Evolutionary conservation across 345 rosid species (phyloP), one percentile per base, ranked within the genome.

Genomic region (Gossypioides kirkii): DNA sequence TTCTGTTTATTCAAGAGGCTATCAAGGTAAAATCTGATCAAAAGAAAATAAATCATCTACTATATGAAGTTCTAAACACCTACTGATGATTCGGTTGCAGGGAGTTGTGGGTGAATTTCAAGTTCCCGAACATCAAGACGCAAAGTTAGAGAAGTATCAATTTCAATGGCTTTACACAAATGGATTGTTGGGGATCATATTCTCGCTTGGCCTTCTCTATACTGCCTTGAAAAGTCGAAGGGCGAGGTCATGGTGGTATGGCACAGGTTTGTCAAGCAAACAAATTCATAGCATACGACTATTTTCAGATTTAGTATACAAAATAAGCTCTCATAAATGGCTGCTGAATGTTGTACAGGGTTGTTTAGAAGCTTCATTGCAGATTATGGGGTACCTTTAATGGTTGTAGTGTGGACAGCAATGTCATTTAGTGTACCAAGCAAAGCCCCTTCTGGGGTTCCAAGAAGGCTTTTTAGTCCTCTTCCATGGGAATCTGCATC

Each of bases 301-400:
- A 28, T 46, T 53, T 65, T 13, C 2, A 10, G 10, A 10, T 18
- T 28, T 7, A 56, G 13, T 56, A 25, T 6, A 16, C 25, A 11
- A 14, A 2, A 3, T 26, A 16, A 42, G 22, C 36, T 38, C 20
- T 38, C 23, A 17, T 2, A 9, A 56, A n/a, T 13, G 11, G 71
- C 36, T 28, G 41, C 70, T 76, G 79, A 63, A 46, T 49, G 53
- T 32, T 61, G 2, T 28, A 58, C 71, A 92, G 93, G 87, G 16
- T 81, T 83, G 86, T 50, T 75, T n/a, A 84, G 94, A 80, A 86
- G 87, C 76, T 84, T 89, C 82, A 76, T 83, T 7, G 91, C 98
- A 43, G 98, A 91, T 75, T 91, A 91, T 70, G 98, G 98, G 8
- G 97, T 93, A 69, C 97, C 97, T 3, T 77, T 88, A 20, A 89